Evolutionary conservation across 2,329 filamentous ascomycete genomes (phyloP), one percentile per base, ranked within the genome.

Genomic region (Ceratocystis alfenasii): DNA sequence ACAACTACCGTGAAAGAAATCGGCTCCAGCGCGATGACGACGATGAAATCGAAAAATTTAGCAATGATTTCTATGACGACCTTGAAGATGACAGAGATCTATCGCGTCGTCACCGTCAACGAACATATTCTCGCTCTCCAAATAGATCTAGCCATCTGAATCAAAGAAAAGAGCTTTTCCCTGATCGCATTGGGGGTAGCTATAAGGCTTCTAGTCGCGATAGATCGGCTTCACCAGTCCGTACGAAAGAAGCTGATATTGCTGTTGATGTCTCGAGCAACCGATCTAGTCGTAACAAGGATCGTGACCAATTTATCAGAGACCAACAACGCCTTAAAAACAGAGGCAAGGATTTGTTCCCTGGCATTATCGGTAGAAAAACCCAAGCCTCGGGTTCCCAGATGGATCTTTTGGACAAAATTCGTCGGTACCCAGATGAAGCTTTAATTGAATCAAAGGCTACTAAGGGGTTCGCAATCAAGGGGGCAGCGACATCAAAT

Each of bases 21-120:
- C 50, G 65, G 10, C 41, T 60, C 8, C 44, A 33, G n/a, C 50
- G 62, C 15, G 46, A 72, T 22, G 78, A 80, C 60, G 77, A 75
- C 5, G 80, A 83, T 4, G 78, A 81, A 45, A 77, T 81, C 45
- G 78, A 79, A 67, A 75, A 78, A 0, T 93, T 90, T 70, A 85
- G 88, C 71, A 88, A 86, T 45, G 88, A 83, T 71, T 87, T 96
- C 79, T 95, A 95, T 74, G 90, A 94, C 69, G 90, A 95, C 71
- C 90, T 95, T 71, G 82, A 83, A 68, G 76, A 76, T 48, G 72
- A 72, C 20, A 71, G 75, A 17, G 75, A 73, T 45, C 72, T 78
- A 25, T 76, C 73, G 8, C 66, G 71, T 8, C 71, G 70, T 7
- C 75, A 74, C 20, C 71, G 70, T 3, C 67, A 69, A 22, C 70